Evolutionary conservation across 371 early-diverging fungal species (phyloP), one percentile per base, ranked within the genome.

Genomic region (Lichtheimia ornata): DNA sequence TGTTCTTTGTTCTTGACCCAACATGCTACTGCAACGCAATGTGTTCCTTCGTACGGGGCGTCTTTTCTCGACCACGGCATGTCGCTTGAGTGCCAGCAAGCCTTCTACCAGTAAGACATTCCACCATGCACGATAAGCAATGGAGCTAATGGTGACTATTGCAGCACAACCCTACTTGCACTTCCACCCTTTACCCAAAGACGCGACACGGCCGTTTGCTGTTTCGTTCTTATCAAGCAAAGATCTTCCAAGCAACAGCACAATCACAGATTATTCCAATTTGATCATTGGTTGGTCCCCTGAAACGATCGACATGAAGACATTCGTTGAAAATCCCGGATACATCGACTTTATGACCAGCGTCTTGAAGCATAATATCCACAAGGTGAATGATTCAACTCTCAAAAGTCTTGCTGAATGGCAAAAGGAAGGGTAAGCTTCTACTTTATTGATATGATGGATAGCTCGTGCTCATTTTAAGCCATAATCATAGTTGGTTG

Each of bases 371-470:
- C 65, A 79, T 22, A 73, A 77, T 20, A 66, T 83, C 9, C 75
- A 74, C 30, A 65, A 66, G 22, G 61, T 76, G 3, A 62, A 78
- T 24, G 84, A 83, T 50, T 24, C 63, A 5, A 57, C 68, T 13
- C 61, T 83, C 14, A 79, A 83, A 43, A 82, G 76, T 14, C 64
- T 76, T 55, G 84, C 84, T 20, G 72, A 81, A 47, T 83, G 78
- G 77, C 79, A 81, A 55, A 76, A 79, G 45, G 75, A 79, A 61
- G 84, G 84, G 84, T 83, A 79, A 65, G 45, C 7, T 35, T 35
- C 9, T 35, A 2, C 1, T 35, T 2, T 35, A 9, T 1, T 35
- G 0, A 0, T 22, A 11, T 35, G 9, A 11, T 35, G 11, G 35
- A 22, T 22, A 22, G 5, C 5, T 27, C 30, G 6, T 41, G 35